A percentile compares a stretch with the other conserved stretches of the same genome.
Evolutionary conservation across 1,139 yeast species (phyloP).

Genomic region (Hyphopichia pseudoburtonii): DNA sequence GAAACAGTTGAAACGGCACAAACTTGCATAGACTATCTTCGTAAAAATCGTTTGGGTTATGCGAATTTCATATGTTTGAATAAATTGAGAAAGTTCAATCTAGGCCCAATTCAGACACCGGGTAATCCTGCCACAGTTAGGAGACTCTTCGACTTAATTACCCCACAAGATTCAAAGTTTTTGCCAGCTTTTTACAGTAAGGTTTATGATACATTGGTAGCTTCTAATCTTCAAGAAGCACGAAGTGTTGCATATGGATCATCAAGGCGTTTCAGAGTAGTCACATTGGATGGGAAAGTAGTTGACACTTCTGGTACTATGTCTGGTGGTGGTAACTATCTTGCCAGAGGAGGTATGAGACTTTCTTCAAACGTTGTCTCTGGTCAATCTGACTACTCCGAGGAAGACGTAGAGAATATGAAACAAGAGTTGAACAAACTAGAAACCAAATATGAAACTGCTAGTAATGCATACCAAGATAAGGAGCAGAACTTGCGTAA

Average conservation of each 20-base stretch:
- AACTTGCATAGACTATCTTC: slow-evolving; percentile 80
- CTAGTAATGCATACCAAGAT: slow-evolving; percentile 53
- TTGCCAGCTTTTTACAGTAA: slow-evolving; percentile 89
- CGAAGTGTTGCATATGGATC: slow-evolving; percentile 85
- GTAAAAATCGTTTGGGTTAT: slow-evolving; percentile 84
- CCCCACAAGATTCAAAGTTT: slow-evolving; percentile 65
- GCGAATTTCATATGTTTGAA: slow-evolving; percentile 84
- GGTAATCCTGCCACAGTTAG: slow-evolving; percentile 72
- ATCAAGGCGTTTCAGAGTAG: slow-evolving; percentile 74
- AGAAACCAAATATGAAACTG: slow-evolving; percentile 57
- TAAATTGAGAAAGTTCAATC: slow-evolving; percentile 64
- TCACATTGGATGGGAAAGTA: slow-evolving; percentile 87
- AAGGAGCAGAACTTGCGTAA: slow-evolving; percentile 61
- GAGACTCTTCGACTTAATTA: slow-evolving; percentile 79
- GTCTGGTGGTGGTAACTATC: slow-evolving; percentile 90
- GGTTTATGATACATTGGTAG: slow-evolving; percentile 83
- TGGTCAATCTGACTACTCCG: slow-evolving; percentile 35
- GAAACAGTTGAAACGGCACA: slow-evolving; percentile 94
- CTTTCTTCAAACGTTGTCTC: slow-evolving; percentile 34
- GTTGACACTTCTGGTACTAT: slow-evolving; percentile 96
- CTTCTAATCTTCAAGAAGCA: slow-evolving; percentile 75
- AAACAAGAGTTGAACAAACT: slow-evolving; percentile 52
- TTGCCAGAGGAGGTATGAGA: slow-evolving; percentile 66
- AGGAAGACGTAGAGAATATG: slow-evolving; percentile 58
- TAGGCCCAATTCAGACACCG: slow-evolving; percentile 61